Percentiles rank a stretch among this genome's conserved stretches.
These are phyloP conservation scores for Hypsizygus marmoreus DNA, from an alignment of 768 basidiomycete species.

Conservation along the genomic window DNA sequence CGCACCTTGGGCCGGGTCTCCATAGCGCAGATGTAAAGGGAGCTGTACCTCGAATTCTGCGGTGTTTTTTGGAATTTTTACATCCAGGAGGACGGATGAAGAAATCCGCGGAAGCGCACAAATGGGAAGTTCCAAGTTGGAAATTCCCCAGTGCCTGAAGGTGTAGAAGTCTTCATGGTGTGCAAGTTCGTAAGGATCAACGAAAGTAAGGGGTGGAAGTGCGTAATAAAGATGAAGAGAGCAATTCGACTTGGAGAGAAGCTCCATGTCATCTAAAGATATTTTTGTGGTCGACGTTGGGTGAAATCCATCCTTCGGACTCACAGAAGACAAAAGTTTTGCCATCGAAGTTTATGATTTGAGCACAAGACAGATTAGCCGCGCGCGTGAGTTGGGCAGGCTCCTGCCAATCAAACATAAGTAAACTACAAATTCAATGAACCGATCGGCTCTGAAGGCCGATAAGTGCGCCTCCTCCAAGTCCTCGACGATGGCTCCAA, in stretches of 20 bases:
- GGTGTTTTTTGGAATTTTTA: slow-evolving; percentile 10
- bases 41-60: slow-evolving; percentile 33
- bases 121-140: slow-evolving; percentile 50
- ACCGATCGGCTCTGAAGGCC: too few species aligned
- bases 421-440: too few species aligned
- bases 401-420: too few species aligned
- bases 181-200: slow-evolving; percentile 50
- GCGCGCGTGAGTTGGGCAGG: too few species aligned
- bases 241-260: slow-evolving; percentile 25
- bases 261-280: slow-evolving; percentile 14
- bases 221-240: slow-evolving; percentile 39
- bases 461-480: too few species aligned
- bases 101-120: slow-evolving; percentile 32
- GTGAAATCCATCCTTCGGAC: slow-evolving; percentile 40
- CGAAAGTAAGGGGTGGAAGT: slow-evolving; percentile 45
- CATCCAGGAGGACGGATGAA: slow-evolving; percentile 27
- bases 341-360: slow-evolving; percentile 22
- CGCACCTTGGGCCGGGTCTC: slow-evolving; percentile 23
- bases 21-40: slow-evolving; percentile 52
- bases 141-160: slow-evolving; percentile 41
- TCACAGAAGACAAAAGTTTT: slow-evolving; percentile 28
- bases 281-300: slow-evolving; percentile 34
- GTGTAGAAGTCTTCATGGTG: slow-evolving; percentile 38
- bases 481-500: too few species aligned
- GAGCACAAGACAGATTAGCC: too few species aligned